These are phyloP conservation scores for Boletus mariae DNA, from an alignment of 1,284 basidiomycete species.

Conservation along the genomic window DNA sequence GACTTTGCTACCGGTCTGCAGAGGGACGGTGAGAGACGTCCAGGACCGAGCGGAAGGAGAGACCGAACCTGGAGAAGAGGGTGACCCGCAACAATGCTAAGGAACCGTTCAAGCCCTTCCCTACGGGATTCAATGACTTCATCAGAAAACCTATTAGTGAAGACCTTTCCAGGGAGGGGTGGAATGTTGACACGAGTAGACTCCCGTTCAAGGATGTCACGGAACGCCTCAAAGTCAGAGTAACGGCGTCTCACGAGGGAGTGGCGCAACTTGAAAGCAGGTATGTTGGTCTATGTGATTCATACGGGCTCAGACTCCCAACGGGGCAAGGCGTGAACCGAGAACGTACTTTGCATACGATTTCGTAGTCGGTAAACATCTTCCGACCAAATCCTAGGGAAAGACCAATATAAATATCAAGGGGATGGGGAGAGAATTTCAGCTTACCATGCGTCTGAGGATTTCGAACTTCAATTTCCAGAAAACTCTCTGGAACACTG, in stretches of 20 bases:
- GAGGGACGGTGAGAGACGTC: slow-evolving; percentile 11
- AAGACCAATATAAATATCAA: slow-evolving; percentile 1
- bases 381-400: slow-evolving; percentile 86
- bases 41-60: neutral
- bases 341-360: slow-evolving; percentile 82
- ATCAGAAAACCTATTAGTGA: slow-evolving; percentile 95
- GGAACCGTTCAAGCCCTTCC: slow-evolving; percentile 92
- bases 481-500: slow-evolving; percentile 92
- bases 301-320: slow-evolving; percentile 1
- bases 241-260: slow-evolving; percentile 94
- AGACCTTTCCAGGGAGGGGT: slow-evolving; percentile 93
- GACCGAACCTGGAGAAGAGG: slow-evolving; percentile 84
- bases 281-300: slow-evolving; percentile 85
- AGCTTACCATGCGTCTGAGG: slow-evolving; percentile 91
- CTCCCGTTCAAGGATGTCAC: slow-evolving; percentile 96
- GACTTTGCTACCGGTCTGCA: slow-evolving; percentile 93
- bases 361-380: slow-evolving; percentile 99
- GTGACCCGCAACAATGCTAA: slow-evolving; percentile 96
- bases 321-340: neutral
- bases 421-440: neutral
- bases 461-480: slow-evolving; percentile 97
- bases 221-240: slow-evolving; percentile 98
- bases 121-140: slow-evolving; percentile 92
- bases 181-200: slow-evolving; percentile 97
- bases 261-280: slow-evolving; percentile 95